Percentiles rank a stretch among this genome's conserved stretches.
Conservation (phyloP, 2,329 filamentous ascomycete species). For the Stemphylium lycopersici region DNA sequence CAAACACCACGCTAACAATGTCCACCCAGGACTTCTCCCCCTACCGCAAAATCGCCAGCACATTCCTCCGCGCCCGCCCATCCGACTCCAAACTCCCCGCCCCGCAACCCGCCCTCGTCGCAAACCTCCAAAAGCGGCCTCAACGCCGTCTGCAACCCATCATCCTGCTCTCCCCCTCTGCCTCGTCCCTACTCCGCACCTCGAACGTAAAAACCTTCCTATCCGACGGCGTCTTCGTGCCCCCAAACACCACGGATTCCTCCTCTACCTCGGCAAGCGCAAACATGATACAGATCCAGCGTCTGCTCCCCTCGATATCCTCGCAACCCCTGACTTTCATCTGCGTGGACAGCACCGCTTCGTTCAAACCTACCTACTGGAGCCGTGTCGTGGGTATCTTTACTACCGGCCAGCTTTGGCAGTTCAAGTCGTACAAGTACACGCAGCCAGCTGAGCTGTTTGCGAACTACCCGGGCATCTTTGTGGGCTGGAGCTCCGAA, state of each 20-base stretch:
- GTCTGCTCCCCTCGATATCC: constrained; percentile 72
- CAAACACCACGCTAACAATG: constrained; percentile 18
- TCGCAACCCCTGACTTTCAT: constrained; percentile 86
- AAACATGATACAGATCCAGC: constrained; percentile 85
- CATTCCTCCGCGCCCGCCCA: constrained; percentile 68
- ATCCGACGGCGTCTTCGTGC: constrained; percentile 79
- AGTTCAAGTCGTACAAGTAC: constrained; percentile 99
- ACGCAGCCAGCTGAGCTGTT: constrained; percentile 87
- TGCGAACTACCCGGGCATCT: constrained; percentile 83
- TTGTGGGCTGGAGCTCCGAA: constrained; percentile 90
- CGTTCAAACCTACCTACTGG: constrained; percentile 99
- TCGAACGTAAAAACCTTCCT: constrained; percentile 96
- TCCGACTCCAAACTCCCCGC: constrained; percentile 47
- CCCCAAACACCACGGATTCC: constrained; percentile 68
- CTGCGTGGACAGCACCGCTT: constrained; percentile 87
- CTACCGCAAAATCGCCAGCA: constrained; percentile 81
- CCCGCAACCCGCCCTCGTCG: constrained; percentile 44
- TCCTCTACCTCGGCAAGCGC: constrained; percentile 60
- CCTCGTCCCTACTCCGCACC: constrained; percentile 91
- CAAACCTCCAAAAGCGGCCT: constrained; percentile 50
- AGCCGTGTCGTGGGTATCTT: constrained; percentile 93
- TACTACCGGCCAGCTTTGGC: constrained; percentile 96
- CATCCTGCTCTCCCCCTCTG: constrained; percentile 94
- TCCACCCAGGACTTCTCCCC: constrained; percentile 82
- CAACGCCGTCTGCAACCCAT: constrained; percentile 71